Conservation (phyloP, 225 moss, liverwort and hornwort genomes). For the Sphagnum contortum region DNA sequence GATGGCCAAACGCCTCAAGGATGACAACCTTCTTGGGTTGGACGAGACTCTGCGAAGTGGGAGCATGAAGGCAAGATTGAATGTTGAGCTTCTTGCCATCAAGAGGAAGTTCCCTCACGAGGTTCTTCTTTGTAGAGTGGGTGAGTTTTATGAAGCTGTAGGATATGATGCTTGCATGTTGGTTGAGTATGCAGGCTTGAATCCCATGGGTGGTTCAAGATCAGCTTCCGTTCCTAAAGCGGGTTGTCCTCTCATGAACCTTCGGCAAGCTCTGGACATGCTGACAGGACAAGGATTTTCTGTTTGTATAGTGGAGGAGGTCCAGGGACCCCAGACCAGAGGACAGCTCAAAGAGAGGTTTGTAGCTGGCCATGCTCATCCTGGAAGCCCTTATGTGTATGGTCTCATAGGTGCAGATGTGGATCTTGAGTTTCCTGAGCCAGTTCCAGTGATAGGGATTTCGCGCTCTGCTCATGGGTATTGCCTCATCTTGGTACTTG, state of each 20-base stretch:
- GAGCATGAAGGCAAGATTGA: constrained; percentile 55
- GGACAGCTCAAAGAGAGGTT: constrained; percentile 81
- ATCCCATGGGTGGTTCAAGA: constrained; percentile 74
- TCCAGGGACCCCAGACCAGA: constrained; percentile 73
- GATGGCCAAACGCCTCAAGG: constrained; percentile 61
- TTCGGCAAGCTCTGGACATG: constrained; percentile 80
- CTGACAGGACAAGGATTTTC: constrained; percentile 82
- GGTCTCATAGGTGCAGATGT: constrained; percentile 83
- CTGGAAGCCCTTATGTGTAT: constrained; percentile 92
- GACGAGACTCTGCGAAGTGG: constrained; percentile 60
- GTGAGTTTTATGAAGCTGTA: constrained; percentile 83
- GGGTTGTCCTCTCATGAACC: constrained; percentile 86
- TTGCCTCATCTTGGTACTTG: constrained; percentile 61
- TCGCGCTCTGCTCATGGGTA: constrained; percentile 71
- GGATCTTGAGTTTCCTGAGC: constrained; percentile 94
- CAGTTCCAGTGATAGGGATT: constrained; percentile 74
- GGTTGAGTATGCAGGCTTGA: constrained; percentile 76
- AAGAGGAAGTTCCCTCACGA: constrained; percentile 87
- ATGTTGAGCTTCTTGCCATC: constrained; percentile 56
- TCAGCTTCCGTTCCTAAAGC: constrained; percentile 73
- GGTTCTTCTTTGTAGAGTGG: constrained; percentile 64
- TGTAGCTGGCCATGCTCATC: constrained; percentile 90
- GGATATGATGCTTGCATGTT: constrained; percentile 95
- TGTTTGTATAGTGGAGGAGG: constrained; percentile 95
- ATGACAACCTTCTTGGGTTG: constrained; percentile 64